Evolutionary conservation across 2,329 filamentous ascomycete genomes (phyloP).

Genomic region (Hymenoscyphus scutula): DNA sequence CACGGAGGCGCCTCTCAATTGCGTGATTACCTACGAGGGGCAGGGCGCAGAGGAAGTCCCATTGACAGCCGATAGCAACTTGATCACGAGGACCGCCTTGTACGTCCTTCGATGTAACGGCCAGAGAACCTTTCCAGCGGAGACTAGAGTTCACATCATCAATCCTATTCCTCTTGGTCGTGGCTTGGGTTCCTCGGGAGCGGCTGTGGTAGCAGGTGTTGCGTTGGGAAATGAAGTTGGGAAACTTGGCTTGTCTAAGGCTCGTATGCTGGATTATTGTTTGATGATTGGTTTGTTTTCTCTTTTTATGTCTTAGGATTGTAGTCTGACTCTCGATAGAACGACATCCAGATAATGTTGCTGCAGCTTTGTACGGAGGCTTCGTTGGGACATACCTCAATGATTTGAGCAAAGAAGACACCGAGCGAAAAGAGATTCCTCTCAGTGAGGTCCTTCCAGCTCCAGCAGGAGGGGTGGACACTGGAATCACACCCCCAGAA

Average conservation of each 20-base stretch:
- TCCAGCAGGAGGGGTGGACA: slow-evolving; percentile 87
- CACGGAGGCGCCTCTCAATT: slow-evolving; percentile 71
- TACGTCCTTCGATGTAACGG: slow-evolving; percentile 94
- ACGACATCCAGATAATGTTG: slow-evolving; percentile 90
- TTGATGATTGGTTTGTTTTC: slow-evolving; percentile 78
- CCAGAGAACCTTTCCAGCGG: slow-evolving; percentile 76
- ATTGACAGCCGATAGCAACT: slow-evolving; percentile 80
- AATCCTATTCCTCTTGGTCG: slow-evolving; percentile 93
- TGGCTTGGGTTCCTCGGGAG: slow-evolving; percentile 91
- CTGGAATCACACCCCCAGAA: slow-evolving; percentile 78
- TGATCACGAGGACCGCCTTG: slow-evolving; percentile 89
- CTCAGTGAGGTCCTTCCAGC: slow-evolving; percentile 89
- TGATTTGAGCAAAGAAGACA: slow-evolving; percentile 84
- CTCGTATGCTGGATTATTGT: slow-evolving; percentile 89
- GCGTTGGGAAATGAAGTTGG: slow-evolving; percentile 88
- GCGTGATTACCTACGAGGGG: slow-evolving; percentile 84
- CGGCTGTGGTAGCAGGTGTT: slow-evolving; percentile 94
- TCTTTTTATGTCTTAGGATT: background rate
- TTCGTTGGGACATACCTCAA: slow-evolving; percentile 97
- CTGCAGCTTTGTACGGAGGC: slow-evolving; percentile 89
- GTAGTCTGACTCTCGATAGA: slow-evolving; percentile 44
- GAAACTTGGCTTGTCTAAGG: slow-evolving; percentile 70
- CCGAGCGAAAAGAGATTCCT: slow-evolving; percentile 88
- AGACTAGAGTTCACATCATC: slow-evolving; percentile 90
- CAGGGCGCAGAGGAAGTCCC: slow-evolving; percentile 71